Evolutionary conservation across 768 basidiomycete genomes (phyloP).

Genomic region (Tulasnella sp.): DNA sequence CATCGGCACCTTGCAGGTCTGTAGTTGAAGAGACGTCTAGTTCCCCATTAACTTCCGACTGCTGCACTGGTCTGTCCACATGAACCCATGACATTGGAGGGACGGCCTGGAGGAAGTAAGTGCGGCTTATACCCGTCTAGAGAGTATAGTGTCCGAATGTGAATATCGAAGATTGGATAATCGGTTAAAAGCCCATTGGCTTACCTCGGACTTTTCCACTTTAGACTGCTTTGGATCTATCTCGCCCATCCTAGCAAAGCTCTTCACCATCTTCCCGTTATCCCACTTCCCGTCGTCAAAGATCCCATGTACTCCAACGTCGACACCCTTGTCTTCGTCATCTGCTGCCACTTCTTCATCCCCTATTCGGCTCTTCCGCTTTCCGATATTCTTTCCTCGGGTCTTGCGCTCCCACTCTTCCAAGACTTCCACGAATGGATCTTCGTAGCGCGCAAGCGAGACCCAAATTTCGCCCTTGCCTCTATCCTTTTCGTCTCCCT

Average conservation of each 20-base stretch:
- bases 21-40: conserved; percentile 16
- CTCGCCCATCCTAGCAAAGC: conserved; percentile 57
- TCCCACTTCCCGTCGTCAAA: conserved; percentile 61
- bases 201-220: neutral
- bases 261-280: conserved; percentile 64
- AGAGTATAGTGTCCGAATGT: neutral
- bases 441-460: conserved; percentile 74
- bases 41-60: conserved; percentile 4
- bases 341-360: conserved; percentile 25
- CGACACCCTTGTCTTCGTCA: conserved; percentile 33
- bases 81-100: conserved; percentile 22
- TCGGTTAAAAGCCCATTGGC: neutral
- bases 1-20: conserved; percentile 9
- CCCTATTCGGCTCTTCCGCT: conserved; percentile 26
- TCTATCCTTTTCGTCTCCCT: conserved; percentile 23
- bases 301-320: conserved; percentile 29
- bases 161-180: neutral
- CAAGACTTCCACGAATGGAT: conserved; percentile 54
- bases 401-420: conserved; percentile 56
- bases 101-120: conserved; percentile 23
- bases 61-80: neutral
- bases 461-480: conserved; percentile 51
- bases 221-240: conserved; percentile 29
- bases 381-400: conserved; percentile 34
- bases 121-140: neutral